These are phyloP conservation scores for Odontarrhena argentea DNA, from an alignment of 345 rosid genomes.

Conservation along the genomic window DNA sequence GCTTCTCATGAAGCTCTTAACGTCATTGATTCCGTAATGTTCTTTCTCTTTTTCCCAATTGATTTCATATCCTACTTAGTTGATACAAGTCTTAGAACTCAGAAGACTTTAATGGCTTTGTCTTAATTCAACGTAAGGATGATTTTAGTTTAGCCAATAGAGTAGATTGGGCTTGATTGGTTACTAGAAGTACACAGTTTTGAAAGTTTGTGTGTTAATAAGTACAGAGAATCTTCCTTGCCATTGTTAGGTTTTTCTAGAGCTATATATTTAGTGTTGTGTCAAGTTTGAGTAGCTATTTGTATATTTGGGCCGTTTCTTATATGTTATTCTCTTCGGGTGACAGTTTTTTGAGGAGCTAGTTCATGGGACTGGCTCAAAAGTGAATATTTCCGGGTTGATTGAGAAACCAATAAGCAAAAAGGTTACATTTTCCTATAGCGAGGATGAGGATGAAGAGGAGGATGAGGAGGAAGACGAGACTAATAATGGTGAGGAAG, in stretches of 20 bases:
- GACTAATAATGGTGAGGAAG: slow-evolving; percentile 38
- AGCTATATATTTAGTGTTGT: not conserved
- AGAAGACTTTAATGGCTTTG: too few species aligned
- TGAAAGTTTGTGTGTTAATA: not conserved
- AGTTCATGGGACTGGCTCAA: slow-evolving; percentile 50
- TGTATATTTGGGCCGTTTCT: slow-evolving; percentile 12
- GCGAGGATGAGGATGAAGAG: slow-evolving; percentile 55
- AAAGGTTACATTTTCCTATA: slow-evolving; percentile 73
- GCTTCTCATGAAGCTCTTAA: slow-evolving; percentile 81
- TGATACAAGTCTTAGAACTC: too few species aligned
- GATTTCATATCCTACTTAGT: slow-evolving; percentile 11
- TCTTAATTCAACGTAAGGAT: not conserved
- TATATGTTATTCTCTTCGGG: not conserved
- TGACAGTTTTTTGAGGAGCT: slow-evolving; percentile 87
- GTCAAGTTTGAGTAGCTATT: slow-evolving; percentile 15
- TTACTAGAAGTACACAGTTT: not conserved
- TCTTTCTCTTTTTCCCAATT: not conserved
- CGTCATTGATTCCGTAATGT: slow-evolving; percentile 81
- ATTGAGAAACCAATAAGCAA: slow-evolving; percentile 64
- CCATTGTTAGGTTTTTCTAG: not conserved
- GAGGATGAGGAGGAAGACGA: slow-evolving; percentile 39
- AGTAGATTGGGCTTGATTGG: slow-evolving; percentile 1
- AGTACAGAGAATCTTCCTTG: not conserved
- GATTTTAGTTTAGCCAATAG: not conserved
- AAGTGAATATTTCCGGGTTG: slow-evolving; percentile 43